Evolutionary conservation across 2,329 filamentous ascomycete genomes (phyloP).

Genomic region (Herpotrichia juniperi): DNA sequence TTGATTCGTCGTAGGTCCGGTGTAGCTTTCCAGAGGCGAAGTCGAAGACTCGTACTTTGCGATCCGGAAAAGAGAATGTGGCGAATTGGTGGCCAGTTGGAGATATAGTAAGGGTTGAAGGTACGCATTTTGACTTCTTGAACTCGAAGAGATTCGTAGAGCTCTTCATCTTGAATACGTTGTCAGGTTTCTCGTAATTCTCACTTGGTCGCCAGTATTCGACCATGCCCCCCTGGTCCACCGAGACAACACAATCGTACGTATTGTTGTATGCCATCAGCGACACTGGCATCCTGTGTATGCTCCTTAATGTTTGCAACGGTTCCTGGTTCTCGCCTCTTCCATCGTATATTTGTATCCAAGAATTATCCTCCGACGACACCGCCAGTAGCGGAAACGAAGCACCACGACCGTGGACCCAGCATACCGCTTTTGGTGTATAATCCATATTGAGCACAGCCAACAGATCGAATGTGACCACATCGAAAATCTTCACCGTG

Average conservation of each 20-base stretch:
- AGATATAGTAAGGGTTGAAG: conserved; percentile 82
- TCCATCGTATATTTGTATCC: conserved; percentile 86
- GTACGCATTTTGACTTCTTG: conserved; percentile 88
- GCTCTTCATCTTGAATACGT: conserved; percentile 91
- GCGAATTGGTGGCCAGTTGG: conserved; percentile 86
- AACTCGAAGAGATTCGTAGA: conserved; percentile 95
- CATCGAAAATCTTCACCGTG: conserved; percentile 78
- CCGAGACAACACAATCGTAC: conserved; percentile 89
- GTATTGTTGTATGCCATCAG: conserved; percentile 88
- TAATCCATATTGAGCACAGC: conserved; percentile 78
- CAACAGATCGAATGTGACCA: conserved; percentile 73
- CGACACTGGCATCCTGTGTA: conserved; percentile 84
- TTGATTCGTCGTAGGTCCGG: conserved; percentile 92
- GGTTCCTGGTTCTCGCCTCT: conserved; percentile 79
- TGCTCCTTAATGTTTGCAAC: conserved; percentile 74
- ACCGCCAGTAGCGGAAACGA: conserved; percentile 86
- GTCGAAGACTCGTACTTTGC: conserved; percentile 92
- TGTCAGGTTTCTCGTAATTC: conserved; percentile 87
- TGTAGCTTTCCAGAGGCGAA: conserved; percentile 88
- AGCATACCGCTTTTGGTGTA: conserved; percentile 81
- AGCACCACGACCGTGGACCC: conserved; percentile 86
- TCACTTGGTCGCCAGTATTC: conserved; percentile 91
- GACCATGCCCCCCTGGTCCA: conserved; percentile 88
- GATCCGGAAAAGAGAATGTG: conserved; percentile 88
- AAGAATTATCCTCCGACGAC: conserved; percentile 73